phyloP scores from a whole-genome alignment of 164 flowering plant species.

The Aristolochia fimbriata region DNA sequence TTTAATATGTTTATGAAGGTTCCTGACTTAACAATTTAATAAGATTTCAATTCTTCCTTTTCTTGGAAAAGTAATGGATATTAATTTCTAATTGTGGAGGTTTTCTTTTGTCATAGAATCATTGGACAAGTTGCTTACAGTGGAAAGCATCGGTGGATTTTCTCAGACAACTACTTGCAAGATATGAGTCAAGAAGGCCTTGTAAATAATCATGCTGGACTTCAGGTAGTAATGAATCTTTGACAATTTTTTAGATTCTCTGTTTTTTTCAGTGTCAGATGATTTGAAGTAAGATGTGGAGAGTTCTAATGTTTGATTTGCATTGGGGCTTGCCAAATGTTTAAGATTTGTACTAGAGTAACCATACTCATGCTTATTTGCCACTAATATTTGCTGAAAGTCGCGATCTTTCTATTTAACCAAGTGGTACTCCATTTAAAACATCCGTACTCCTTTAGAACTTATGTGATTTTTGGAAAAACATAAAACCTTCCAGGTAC shows the following conservation, averaged over 20 bases:
- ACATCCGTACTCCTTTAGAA: neutral
- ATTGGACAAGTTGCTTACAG: slow-evolving; percentile 63
- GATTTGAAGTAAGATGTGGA: too few relatives aligned
- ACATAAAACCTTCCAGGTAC: too few relatives aligned
- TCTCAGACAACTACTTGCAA: slow-evolving; percentile 27
- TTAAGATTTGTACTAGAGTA: neutral
- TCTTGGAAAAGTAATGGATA: neutral
- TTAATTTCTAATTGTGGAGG: slow-evolving; percentile 4
- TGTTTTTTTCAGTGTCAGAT: too few relatives aligned
- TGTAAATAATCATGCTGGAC: slow-evolving; percentile 15
- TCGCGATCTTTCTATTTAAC: too few relatives aligned
- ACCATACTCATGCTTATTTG: neutral
- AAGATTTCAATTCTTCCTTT: too few relatives aligned
- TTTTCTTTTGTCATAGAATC: slow-evolving; percentile 24
- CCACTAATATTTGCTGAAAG: too few relatives aligned
- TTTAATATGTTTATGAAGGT: neutral
- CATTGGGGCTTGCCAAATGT: too few relatives aligned
- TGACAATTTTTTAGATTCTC: neutral
- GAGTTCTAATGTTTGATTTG: too few relatives aligned
- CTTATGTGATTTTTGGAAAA: too few relatives aligned
- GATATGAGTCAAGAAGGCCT: slow-evolving; percentile 22
- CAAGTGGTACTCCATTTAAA: too few relatives aligned
- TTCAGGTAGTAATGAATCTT: slow-evolving; percentile 28
- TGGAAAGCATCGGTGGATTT: slow-evolving; percentile 56
- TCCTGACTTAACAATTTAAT: neutral